phyloP scores from a whole-genome alignment of 176 grass and related monocot genomes.

The Juncus effusus region DNA sequence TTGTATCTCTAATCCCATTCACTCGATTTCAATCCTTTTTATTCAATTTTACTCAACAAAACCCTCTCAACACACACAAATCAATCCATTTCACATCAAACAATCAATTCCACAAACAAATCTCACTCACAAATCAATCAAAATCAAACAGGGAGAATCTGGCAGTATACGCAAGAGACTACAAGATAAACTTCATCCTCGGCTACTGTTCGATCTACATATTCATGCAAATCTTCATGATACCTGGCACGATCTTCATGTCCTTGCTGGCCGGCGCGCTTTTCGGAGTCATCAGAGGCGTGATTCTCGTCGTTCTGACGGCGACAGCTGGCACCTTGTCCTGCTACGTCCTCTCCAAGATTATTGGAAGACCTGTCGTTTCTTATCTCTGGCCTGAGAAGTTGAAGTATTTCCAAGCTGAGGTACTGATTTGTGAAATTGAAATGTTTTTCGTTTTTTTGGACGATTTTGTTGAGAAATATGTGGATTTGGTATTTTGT shows the following conservation, averaged over 20 bases:
- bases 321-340: constrained; percentile 87
- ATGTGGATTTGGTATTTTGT: constrained; percentile 19
- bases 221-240: constrained; percentile 99
- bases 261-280: constrained; percentile 95
- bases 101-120: constrained; percentile 12
- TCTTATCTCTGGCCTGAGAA: constrained; percentile 92
- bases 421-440: constrained; percentile 47
- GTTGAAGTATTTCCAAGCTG: constrained; percentile 83
- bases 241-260: constrained; percentile 99
- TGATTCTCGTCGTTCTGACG: constrained; percentile 80
- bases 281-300: constrained; percentile 87
- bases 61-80: too few relatives aligned
- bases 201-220: constrained; percentile 99
- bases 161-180: constrained; percentile 85
- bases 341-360: constrained; percentile 91
- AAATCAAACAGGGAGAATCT: constrained; percentile 66
- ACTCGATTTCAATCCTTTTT: too few relatives aligned
- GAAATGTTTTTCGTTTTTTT: constrained; percentile 17
- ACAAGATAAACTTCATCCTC: constrained; percentile 81
- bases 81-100: too few relatives aligned
- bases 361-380: constrained; percentile 87
- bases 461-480: not conserved
- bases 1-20: too few relatives aligned
- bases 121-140: constrained; percentile 15
- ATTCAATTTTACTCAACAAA: too few relatives aligned